Evolutionary conservation across 257 asterid species (phyloP), one percentile per base, ranked within the genome.

Genomic region (Solanum bulbocastanum): DNA sequence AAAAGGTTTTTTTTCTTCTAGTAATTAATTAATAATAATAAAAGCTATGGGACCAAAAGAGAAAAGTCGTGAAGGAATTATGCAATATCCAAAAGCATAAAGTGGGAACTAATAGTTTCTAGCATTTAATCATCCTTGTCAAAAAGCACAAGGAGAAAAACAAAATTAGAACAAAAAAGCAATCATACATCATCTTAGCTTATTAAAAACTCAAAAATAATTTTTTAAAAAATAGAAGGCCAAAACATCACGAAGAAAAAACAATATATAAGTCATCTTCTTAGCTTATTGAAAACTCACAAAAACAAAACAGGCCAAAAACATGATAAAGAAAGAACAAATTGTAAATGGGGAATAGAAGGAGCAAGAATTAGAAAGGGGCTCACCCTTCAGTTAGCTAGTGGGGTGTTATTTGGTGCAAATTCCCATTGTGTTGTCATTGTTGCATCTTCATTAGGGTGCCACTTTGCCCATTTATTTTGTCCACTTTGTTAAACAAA

Each of bases 1-100:
- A 40, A 14, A 13, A 8, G 5, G 3, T 6, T 27, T 30, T 25
- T 79, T 25, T 79, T 79, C 22, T 16, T 2, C 36, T 44, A 27
- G 2, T 78, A 46, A 79, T 27, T 42, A 42, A 42, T 42, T 42
- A 40, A 3, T 40, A 40, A 40, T 40, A 33, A 75, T 75, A 79
- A 79, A 88, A 68, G 89, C 36, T 71, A 86, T 87, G 89, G 92
- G 92, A 81, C 91, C 93, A 89, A 90, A 90, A 86, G 88, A 23
- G 91, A 88, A 86, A 90, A 82, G 92, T 88, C 83, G 86, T 87
- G 85, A 88, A 88, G 90, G 84, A 89, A 87, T 85, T 81, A 49
- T 81, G 92, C 90, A 90, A 89, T 88, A 90, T 87, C 87, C 83
- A 85, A 87, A 88, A 89, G 89, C 91, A 90, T 90, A 90, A 72